A percentile compares a stretch with the other conserved stretches of the same genome.
Conservation (phyloP, 2,329 filamentous ascomycete genomes). For the Pseudocercospora crystallina region DNA sequence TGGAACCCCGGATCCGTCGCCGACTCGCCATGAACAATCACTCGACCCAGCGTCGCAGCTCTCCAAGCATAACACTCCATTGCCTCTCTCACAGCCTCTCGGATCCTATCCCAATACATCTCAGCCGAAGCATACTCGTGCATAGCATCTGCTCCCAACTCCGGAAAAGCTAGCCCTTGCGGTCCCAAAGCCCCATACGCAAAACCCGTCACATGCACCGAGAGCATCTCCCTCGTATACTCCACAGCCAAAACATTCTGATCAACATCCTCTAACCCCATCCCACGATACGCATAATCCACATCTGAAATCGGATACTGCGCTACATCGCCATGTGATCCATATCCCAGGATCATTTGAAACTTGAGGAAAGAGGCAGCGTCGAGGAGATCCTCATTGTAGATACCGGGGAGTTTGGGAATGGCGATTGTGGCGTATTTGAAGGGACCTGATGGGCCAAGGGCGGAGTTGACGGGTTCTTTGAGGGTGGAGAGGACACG, state of each 20-base stretch:
- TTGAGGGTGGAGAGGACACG: neutral
- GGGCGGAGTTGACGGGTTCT: neutral
- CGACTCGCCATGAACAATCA: neutral
- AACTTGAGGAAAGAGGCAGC: neutral
- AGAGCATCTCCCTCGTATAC: no score
- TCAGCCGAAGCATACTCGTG: no score
- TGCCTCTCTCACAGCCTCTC: no score
- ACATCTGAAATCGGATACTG: neutral
- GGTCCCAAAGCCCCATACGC: no score
- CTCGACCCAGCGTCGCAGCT: neutral
- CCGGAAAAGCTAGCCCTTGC: no score
- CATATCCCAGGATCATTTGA: conserved; percentile 6
- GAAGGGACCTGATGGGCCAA: neutral
- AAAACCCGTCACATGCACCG: no score
- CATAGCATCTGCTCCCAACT: no score
- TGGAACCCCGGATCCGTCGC: neutral
- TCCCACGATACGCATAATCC: neutral
- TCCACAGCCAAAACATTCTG: no score
- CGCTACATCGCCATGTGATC: neutral
- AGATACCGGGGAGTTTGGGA: neutral
- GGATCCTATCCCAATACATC: no score
- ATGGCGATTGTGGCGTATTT: conserved; percentile 3
- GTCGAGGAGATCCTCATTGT: conserved; percentile 1
- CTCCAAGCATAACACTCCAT: neutral
- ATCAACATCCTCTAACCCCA: neutral